These are phyloP conservation scores for Polychytrium aggregatum DNA, from an alignment of 192 early-diverging fungal species.

Conservation along the genomic window DNA sequence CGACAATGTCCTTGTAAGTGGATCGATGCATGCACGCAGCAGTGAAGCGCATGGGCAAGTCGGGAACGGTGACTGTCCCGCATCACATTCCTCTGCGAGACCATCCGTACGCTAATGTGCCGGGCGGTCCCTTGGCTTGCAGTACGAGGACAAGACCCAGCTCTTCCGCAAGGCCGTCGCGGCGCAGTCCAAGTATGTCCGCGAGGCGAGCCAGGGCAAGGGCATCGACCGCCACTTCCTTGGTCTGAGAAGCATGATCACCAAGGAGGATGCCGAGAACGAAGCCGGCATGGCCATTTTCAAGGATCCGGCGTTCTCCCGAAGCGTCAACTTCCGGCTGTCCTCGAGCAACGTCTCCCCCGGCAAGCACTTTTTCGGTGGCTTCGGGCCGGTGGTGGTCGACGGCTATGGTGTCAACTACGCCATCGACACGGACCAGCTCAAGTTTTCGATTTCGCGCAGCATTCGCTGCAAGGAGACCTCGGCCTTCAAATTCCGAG, in stretches of 20 bases:
- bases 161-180: constrained; percentile 29
- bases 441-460: constrained; percentile 49
- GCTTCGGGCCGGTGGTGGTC: constrained; percentile 40
- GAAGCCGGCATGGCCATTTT: constrained; percentile 47
- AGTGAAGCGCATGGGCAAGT: no score
- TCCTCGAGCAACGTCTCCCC: constrained; percentile 65
- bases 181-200: constrained; percentile 63
- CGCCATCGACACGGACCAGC: constrained; percentile 41
- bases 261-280: constrained; percentile 41
- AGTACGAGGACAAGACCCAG: constrained; percentile 34
- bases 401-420: constrained; percentile 48
- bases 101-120: no score
- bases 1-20: constrained; percentile 38
- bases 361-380: constrained; percentile 36
- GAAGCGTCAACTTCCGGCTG: constrained; percentile 66
- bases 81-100: no score
- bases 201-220: constrained; percentile 58
- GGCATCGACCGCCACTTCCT: constrained; percentile 91
- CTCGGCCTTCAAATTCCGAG: constrained; percentile 43
- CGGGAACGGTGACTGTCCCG: no score
- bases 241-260: constrained; percentile 65
- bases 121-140: no score
- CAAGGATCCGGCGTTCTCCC: constrained; percentile 65
- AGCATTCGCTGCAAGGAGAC: constrained; percentile 30
- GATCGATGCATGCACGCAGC: background rate